Evolutionary conservation across 345 rosid species (phyloP).

Genomic region (Lepidium sativum): DNA sequence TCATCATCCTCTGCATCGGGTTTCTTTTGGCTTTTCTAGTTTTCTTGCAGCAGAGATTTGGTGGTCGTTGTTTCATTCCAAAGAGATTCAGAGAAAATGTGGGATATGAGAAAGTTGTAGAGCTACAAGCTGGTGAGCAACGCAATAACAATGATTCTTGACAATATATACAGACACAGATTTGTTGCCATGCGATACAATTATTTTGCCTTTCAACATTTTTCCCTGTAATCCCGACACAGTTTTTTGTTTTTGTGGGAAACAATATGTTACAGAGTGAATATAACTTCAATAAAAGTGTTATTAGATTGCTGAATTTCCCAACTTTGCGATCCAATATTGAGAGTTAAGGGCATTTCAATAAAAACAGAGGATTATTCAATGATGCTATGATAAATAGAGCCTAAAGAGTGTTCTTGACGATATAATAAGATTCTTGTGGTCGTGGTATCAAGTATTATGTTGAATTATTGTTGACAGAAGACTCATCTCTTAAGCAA

Average conservation of each 20-base stretch:
- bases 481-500: background rate
- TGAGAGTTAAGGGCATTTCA: background rate
- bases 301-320: background rate
- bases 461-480: background rate
- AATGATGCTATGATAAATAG: background rate
- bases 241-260: background rate
- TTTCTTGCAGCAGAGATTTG: slow-evolving; percentile 66
- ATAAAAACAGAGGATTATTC: background rate
- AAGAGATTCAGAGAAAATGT: slow-evolving; percentile 38
- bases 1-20: slow-evolving; percentile 50
- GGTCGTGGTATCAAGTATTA: background rate
- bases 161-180: background rate
- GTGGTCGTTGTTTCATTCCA: slow-evolving; percentile 58
- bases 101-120: slow-evolving; percentile 58
- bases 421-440: background rate
- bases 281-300: slow-evolving; percentile 5
- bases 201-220: background rate
- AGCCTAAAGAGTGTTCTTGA: background rate
- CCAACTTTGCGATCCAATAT: background rate
- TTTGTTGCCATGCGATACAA: background rate
- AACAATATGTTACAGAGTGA: slow-evolving; percentile 9
- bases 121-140: slow-evolving; percentile 14
- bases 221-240: background rate
- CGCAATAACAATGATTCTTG: slow-evolving; percentile 16
- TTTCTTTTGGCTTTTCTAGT: slow-evolving; percentile 46